Evolutionary conservation across 495 filamentous ascomycete genomes (phyloP).

Genomic region (Hypoxylon perforatum): DNA sequence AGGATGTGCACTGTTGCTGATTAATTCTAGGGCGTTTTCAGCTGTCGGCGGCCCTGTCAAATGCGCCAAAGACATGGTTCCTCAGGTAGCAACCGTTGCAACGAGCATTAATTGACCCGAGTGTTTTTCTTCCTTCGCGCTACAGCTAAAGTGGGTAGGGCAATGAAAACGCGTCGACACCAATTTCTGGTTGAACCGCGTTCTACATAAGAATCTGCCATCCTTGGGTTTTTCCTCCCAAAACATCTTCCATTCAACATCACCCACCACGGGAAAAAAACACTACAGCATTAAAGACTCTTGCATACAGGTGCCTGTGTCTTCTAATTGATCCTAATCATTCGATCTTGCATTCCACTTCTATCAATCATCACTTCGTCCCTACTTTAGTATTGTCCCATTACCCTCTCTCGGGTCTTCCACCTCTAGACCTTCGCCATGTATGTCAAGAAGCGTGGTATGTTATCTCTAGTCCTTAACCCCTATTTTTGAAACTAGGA

Average conservation of each 20-base stretch:
- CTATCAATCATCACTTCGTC: slow-evolving; percentile 1
- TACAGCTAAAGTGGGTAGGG: slow-evolving; percentile 24
- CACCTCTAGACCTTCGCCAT: slow-evolving; percentile 50
- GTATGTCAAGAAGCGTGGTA: slow-evolving; percentile 71
- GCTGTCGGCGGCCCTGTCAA: slow-evolving; percentile 22
- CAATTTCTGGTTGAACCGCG: slow-evolving; percentile 23
- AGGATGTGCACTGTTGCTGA: slow-evolving; percentile 20
- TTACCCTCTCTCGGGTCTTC: slow-evolving; percentile 20
- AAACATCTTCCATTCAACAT: slow-evolving; percentile 39
- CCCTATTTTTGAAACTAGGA: not conserved
- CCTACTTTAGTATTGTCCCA: slow-evolving; percentile 16
- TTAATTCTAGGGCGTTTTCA: slow-evolving; percentile 35
- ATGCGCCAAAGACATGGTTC: no score
- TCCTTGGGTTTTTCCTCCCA: slow-evolving; percentile 25
- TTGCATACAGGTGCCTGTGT: slow-evolving; percentile 31
- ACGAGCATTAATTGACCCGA: slow-evolving; percentile 36
- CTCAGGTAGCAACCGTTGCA: not conserved
- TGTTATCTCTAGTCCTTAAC: slow-evolving; percentile 44
- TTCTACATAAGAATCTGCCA: slow-evolving; percentile 44
- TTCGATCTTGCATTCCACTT: slow-evolving; percentile 7
- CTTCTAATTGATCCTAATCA: slow-evolving; percentile 14
- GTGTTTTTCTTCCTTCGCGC: slow-evolving; percentile 35
- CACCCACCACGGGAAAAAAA: slow-evolving; percentile 29
- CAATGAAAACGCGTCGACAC: slow-evolving; percentile 24
- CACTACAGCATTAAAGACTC: slow-evolving; percentile 20